Conservation (phyloP, 805 yeast species). For the Zygoascus bituminiphila region DNA sequence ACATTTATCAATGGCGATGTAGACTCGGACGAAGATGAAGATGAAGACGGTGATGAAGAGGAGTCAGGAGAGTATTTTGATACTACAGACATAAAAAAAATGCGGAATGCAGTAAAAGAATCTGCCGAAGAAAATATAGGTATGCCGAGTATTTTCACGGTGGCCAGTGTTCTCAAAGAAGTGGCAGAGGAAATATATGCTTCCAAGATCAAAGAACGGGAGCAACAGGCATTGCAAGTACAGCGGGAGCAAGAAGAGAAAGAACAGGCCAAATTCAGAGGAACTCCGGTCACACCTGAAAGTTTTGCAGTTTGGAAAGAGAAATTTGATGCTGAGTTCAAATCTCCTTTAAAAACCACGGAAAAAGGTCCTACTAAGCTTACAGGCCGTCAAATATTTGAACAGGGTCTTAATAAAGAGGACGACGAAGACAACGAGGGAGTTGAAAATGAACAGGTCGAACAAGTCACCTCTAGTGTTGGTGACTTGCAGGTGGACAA, state of each 20-base stretch:
- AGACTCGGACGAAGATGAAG: slow-evolving; percentile 46
- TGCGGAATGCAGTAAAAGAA: slow-evolving; percentile 21
- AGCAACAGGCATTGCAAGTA: slow-evolving; percentile 50
- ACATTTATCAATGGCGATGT: slow-evolving; percentile 27
- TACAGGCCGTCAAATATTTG: slow-evolving; percentile 86
- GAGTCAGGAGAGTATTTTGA: slow-evolving; percentile 44
- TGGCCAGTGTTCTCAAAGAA: slow-evolving; percentile 72
- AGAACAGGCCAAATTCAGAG: slow-evolving; percentile 84
- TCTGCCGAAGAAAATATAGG: slow-evolving; percentile 72
- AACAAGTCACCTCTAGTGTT: neutral
- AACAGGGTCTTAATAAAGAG: slow-evolving; percentile 73
- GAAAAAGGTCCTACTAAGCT: slow-evolving; percentile 52
- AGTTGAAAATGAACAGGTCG: neutral
- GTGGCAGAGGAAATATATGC: slow-evolving; percentile 63
- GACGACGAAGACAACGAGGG: slow-evolving; percentile 45
- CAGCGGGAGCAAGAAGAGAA: slow-evolving; percentile 60
- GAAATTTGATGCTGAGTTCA: slow-evolving; percentile 34
- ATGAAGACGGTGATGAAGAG: slow-evolving; percentile 33
- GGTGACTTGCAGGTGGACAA: neutral
- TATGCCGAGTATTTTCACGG: slow-evolving; percentile 81
- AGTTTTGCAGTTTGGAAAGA: slow-evolving; percentile 66
- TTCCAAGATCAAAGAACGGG: slow-evolving; percentile 45
- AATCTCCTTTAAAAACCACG: slow-evolving; percentile 37
- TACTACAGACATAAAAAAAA: slow-evolving; percentile 25
- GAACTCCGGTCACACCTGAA: slow-evolving; percentile 81